A percentile compares a stretch with the other conserved stretches of the same genome.
Conservation (phyloP, 1,284 basidiomycete genomes). For the Rhodotorula sp. region DNA sequence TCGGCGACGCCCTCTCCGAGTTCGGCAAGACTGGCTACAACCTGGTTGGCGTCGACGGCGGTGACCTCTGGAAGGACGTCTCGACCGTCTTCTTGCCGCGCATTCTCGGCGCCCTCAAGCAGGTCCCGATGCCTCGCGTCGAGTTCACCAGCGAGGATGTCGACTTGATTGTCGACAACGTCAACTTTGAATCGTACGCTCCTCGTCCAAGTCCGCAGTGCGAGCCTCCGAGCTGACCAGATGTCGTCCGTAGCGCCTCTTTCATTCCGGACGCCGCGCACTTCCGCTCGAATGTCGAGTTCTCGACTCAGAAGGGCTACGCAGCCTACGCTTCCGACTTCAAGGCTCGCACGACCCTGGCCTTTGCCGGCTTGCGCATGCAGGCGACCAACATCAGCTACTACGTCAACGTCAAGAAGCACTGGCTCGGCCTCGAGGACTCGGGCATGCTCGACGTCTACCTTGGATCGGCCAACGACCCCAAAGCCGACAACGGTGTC, state of each 20-base stretch:
- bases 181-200: slow-evolving; percentile 48
- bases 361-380: slow-evolving; percentile 37
- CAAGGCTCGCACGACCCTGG: slow-evolving; percentile 27
- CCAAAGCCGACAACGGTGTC: slow-evolving; percentile 47
- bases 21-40: slow-evolving; percentile 31
- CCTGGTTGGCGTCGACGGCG: slow-evolving; percentile 26
- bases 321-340: slow-evolving; percentile 35
- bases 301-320: slow-evolving; percentile 39
- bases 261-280: slow-evolving; percentile 55
- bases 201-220: not conserved
- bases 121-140: slow-evolving; percentile 54
- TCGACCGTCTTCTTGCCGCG: slow-evolving; percentile 53
- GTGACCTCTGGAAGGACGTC: slow-evolving; percentile 46
- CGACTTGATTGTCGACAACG: slow-evolving; percentile 41
- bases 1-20: slow-evolving; percentile 25
- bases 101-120: slow-evolving; percentile 52
- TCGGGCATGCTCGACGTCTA: slow-evolving; percentile 54
- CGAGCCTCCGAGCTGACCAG: too few relatives aligned
- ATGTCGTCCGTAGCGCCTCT: slow-evolving; percentile 41
- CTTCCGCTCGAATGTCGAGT: slow-evolving; percentile 53
- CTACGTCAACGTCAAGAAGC: slow-evolving; percentile 48
- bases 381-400: slow-evolving; percentile 54
- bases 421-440: slow-evolving; percentile 23
- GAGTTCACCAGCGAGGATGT: slow-evolving; percentile 51
- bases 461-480: slow-evolving; percentile 51